Conservation (phyloP, 139 green algal species). For the Chlorella sorokiniana region DNA sequence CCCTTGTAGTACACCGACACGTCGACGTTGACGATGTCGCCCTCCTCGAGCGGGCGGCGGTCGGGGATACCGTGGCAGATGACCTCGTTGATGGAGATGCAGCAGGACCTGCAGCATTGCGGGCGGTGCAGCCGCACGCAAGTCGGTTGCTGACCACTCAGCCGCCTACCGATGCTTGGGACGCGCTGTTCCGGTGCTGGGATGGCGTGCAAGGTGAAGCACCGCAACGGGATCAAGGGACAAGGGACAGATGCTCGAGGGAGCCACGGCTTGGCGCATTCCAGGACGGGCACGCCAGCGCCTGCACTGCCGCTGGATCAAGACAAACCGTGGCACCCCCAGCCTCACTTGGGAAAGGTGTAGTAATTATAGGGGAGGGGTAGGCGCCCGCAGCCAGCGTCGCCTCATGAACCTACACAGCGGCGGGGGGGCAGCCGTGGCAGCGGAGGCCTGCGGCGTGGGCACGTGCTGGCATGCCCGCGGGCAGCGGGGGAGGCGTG, state of each 20-base stretch:
- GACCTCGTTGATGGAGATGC: constrained; percentile 97
- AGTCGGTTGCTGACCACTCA: no score
- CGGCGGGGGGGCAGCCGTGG: no score
- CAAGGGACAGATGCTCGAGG: no score
- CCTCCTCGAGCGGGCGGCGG: constrained; percentile 81
- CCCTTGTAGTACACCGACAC: constrained; percentile 89
- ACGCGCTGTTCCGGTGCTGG: no score
- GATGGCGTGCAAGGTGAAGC: no score
- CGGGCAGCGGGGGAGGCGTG: no score
- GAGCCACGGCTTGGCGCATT: no score
- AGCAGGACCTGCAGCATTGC: constrained; percentile 62
- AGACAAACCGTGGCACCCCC: not conserved
- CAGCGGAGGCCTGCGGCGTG: no score
- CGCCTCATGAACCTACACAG: constrained; percentile 71
- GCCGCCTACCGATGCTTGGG: no score
- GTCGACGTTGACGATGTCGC: constrained; percentile 99
- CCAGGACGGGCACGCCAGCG: no score
- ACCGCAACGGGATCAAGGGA: no score
- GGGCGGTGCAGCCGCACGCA: not conserved
- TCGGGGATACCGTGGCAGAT: constrained; percentile 99
- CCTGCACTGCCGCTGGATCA: not conserved
- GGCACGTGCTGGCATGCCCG: no score
- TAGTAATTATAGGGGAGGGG: constrained; percentile 93
- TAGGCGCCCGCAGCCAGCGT: constrained; percentile 84
- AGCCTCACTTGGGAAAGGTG: constrained; percentile 79